These are phyloP conservation scores for Fermentozyma sake DNA, from an alignment of 1,139 yeast genomes.

Conservation along the genomic window DNA sequence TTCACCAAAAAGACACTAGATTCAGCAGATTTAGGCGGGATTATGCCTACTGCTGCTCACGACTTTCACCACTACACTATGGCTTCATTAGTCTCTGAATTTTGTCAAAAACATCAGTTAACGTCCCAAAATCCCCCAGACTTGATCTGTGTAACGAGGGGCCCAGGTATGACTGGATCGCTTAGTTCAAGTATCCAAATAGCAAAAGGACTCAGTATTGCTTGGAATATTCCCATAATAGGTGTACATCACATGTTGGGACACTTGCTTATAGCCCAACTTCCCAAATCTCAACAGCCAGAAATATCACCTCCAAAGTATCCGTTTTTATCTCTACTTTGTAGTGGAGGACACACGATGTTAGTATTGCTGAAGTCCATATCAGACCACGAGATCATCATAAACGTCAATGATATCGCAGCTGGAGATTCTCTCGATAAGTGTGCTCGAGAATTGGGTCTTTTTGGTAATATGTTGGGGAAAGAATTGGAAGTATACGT, in stretches of 20 bases:
- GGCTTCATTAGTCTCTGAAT: constrained; percentile 30
- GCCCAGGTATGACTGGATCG: constrained; percentile 97
- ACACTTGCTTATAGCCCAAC: constrained; percentile 70
- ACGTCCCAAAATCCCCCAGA: constrained; percentile 49
- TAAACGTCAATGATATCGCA: constrained; percentile 82
- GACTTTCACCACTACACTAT: constrained; percentile 66
- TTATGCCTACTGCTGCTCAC: constrained; percentile 83
- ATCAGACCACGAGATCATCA: constrained; percentile 63
- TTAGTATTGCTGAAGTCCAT: constrained; percentile 63
- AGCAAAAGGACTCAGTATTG: constrained; percentile 81
- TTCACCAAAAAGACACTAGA: constrained; percentile 66
- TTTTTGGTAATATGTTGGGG: constrained; percentile 81
- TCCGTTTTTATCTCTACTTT: constrained; percentile 78
- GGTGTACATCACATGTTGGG: constrained; percentile 98
- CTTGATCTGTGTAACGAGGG: constrained; percentile 83
- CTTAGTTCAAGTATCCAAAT: constrained; percentile 76
- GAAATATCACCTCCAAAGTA: constrained; percentile 46
- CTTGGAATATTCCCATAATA: constrained; percentile 69
- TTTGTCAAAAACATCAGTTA: constrained; percentile 24
- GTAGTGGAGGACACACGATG: constrained; percentile 95
- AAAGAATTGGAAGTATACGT: constrained; percentile 68
- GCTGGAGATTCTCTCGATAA: constrained; percentile 93
- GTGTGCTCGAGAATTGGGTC: constrained; percentile 81
- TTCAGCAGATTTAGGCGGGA: constrained; percentile 72
- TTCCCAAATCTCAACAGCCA: constrained; percentile 37